Conservation (phyloP, 1,284 basidiomycete species). For the Golubevia sp. region DNA sequence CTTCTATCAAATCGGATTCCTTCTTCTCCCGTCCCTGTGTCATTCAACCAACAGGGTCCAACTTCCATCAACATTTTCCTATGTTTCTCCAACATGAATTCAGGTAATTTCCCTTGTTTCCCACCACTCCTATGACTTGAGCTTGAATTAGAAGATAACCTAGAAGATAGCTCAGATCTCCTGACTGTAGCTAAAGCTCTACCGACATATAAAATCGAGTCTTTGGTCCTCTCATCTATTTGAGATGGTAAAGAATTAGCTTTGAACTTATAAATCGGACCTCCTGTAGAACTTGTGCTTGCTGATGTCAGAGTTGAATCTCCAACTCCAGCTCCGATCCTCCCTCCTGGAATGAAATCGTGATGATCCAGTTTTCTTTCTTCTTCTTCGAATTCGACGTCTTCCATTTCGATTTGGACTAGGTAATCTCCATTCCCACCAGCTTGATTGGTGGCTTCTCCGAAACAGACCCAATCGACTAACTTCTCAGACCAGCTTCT, state of each 20-base stretch:
- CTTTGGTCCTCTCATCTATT: constrained; percentile 72
- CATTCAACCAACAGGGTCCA: neutral
- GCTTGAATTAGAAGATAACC: constrained; percentile 1
- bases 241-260: constrained; percentile 75
- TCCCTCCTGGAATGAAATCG: constrained; percentile 16
- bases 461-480: constrained; percentile 29
- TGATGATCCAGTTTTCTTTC: constrained; percentile 22
- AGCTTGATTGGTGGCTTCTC: constrained; percentile 16
- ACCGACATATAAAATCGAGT: constrained; percentile 83
- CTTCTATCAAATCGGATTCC: constrained; percentile 17
- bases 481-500: constrained; percentile 34
- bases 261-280: constrained; percentile 63
- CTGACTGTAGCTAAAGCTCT: constrained; percentile 83
- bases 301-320: neutral
- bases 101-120: constrained; percentile 13
- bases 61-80: constrained; percentile 12
- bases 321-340: no score
- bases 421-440: neutral
- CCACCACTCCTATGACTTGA: neutral
- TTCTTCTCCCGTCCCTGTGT: constrained; percentile 3
- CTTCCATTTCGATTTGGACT: constrained; percentile 1
- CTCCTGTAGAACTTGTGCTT: constrained; percentile 10
- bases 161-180: constrained; percentile 8
- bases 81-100: constrained; percentile 21
- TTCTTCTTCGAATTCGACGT: neutral